Percentiles rank a stretch among this genome's conserved stretches.
These are phyloP conservation scores for Agastache rugosa DNA, from an alignment of 257 asterid genomes.

Conservation along the genomic window DNA sequence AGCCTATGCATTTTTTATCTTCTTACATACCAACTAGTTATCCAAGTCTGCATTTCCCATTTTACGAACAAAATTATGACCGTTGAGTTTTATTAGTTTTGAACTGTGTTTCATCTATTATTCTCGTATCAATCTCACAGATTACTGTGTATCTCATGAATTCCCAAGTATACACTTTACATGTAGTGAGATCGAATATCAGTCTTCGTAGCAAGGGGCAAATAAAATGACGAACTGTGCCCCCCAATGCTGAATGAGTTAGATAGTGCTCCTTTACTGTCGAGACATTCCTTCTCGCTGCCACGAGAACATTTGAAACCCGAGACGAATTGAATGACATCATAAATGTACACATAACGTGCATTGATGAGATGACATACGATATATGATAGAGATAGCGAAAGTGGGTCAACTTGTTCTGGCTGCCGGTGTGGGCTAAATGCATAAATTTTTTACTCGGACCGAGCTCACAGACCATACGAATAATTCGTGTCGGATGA, in stretches of 20 bases:
- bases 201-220: constrained; percentile 40
- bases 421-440: too few relatives aligned
- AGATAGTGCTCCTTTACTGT: constrained; percentile 53
- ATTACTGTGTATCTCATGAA: not conserved
- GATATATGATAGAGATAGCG: not conserved
- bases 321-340: constrained; percentile 12
- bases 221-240: constrained; percentile 51
- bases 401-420: too few relatives aligned
- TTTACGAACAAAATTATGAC: not conserved
- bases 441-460: too few relatives aligned
- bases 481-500: too few relatives aligned
- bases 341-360: not conserved
- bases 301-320: constrained; percentile 50
- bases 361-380: not conserved
- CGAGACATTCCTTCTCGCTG: constrained; percentile 41
- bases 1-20: constrained; percentile 5
- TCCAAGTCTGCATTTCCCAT: not conserved
- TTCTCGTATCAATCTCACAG: not conserved
- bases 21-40: not conserved
- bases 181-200: not conserved
- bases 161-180: not conserved
- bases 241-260: constrained; percentile 58
- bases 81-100: not conserved
- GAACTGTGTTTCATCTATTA: not conserved
- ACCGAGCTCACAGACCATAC: too few relatives aligned